Percentiles rank a stretch among this genome's conserved stretches.
These are phyloP conservation scores for Akanthomyces uredinophilus DNA, from an alignment of 2,329 filamentous ascomycete species.

Conservation along the genomic window DNA sequence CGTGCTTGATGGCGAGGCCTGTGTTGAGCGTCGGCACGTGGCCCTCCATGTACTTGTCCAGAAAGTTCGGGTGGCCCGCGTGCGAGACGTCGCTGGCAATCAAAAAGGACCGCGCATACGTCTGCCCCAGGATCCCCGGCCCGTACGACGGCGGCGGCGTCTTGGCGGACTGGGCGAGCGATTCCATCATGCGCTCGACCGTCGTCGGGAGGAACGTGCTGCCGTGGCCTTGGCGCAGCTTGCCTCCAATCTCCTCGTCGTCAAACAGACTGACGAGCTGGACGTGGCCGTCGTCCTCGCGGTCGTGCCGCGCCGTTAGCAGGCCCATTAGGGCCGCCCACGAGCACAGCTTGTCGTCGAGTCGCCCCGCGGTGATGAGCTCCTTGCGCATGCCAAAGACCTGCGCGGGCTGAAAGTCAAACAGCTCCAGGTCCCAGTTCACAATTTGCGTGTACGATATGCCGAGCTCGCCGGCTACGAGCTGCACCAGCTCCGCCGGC, in stretches of 20 bases:
- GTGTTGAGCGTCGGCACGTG: constrained; percentile 87
- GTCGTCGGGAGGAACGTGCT: constrained; percentile 81
- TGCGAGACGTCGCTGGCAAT: constrained; percentile 91
- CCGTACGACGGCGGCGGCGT: constrained; percentile 33
- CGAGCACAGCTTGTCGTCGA: constrained; percentile 96
- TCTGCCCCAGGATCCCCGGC: constrained; percentile 66
- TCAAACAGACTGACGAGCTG: constrained; percentile 94
- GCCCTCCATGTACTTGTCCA: constrained; percentile 72
- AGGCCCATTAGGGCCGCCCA: constrained; percentile 86
- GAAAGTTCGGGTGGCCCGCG: constrained; percentile 91
- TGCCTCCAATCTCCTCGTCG: constrained; percentile 90
- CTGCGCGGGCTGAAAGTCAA: constrained; percentile 79
- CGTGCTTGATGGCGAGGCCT: constrained; percentile 72
- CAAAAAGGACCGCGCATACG: constrained; percentile 87
- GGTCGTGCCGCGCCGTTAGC: constrained; percentile 57
- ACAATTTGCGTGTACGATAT: constrained; percentile 73
- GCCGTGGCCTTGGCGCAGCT: constrained; percentile 81
- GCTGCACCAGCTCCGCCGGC: constrained; percentile 75
- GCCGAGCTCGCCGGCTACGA: constrained; percentile 71
- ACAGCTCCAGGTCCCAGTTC: constrained; percentile 97
- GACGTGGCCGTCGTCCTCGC: constrained; percentile 58
- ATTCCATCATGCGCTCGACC: constrained; percentile 76
- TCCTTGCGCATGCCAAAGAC: constrained; percentile 83
- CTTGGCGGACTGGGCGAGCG: constrained; percentile 32
- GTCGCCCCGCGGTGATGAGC: constrained; percentile 89